Evolutionary conservation across 2,329 filamentous ascomycete species (phyloP).

Genomic region (Mariannaea elegans): DNA sequence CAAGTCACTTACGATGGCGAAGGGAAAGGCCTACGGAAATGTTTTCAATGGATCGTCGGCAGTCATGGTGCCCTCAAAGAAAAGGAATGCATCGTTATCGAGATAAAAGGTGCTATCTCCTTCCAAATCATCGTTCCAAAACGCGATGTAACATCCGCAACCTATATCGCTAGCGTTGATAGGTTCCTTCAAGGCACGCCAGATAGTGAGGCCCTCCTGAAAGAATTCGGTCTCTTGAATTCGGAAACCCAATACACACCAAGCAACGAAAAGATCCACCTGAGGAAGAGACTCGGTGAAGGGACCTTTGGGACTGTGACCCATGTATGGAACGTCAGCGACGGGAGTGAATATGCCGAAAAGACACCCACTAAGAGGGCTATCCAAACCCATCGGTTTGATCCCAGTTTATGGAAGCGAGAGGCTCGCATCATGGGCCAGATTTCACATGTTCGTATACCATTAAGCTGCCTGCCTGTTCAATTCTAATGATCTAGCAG

Average conservation of each 20-base stretch:
- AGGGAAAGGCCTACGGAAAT: constrained; percentile 26
- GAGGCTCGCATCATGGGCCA: constrained; percentile 36
- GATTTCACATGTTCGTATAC: constrained; percentile 32
- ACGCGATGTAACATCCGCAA: constrained; percentile 17
- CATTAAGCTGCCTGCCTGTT: background rate
- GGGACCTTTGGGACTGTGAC: constrained; percentile 31
- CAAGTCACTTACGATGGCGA: constrained; percentile 34
- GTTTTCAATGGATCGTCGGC: constrained; percentile 38
- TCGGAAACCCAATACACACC: constrained; percentile 21
- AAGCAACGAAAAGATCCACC: constrained; percentile 17
- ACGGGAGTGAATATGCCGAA: constrained; percentile 29
- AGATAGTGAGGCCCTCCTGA: constrained; percentile 19
- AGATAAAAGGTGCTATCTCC: background rate
- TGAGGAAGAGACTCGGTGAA: constrained; percentile 25
- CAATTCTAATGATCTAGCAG: constrained; percentile 17
- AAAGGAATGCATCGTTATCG: constrained; percentile 20
- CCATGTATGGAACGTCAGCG: constrained; percentile 36
- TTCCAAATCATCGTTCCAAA: constrained; percentile 21
- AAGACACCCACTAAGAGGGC: constrained; percentile 30
- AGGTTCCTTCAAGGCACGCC: constrained; percentile 26
- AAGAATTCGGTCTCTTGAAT: constrained; percentile 9
- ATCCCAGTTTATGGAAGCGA: constrained; percentile 23
- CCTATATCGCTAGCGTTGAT: constrained; percentile 32
- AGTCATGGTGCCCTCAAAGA: constrained; percentile 14
- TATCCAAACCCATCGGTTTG: background rate